These are phyloP conservation scores for Claviceps africana DNA, from an alignment of 2,329 filamentous ascomycete species.

Conservation along the genomic window DNA sequence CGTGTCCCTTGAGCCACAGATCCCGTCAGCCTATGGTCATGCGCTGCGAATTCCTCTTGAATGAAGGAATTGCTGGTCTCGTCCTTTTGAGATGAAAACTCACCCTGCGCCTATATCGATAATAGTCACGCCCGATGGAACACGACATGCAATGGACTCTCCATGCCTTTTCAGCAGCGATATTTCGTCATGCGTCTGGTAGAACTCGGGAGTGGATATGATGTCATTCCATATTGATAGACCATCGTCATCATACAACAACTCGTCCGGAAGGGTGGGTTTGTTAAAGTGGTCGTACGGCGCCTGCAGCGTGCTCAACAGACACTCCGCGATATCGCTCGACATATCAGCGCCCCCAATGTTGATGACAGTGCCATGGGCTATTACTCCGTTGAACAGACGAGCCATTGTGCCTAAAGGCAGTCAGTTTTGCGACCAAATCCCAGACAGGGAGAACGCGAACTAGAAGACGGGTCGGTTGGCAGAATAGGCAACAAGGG, in stretches of 20 bases:
- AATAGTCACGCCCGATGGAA: conserved; percentile 19
- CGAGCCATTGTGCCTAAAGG: neutral
- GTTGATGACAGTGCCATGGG: conserved; percentile 22
- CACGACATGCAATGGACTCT: conserved; percentile 17
- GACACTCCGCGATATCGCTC: conserved; percentile 13
- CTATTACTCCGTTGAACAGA: neutral
- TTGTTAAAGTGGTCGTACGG: conserved; percentile 12
- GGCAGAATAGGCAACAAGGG: neutral
- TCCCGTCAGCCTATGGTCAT: neutral
- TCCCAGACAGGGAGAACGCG: neutral
- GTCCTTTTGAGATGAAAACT: conserved; percentile 9
- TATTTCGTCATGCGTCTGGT: conserved; percentile 28
- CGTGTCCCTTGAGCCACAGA: conserved; percentile 20
- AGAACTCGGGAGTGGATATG: conserved; percentile 25
- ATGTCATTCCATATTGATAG: conserved; percentile 27
- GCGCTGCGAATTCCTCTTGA: neutral
- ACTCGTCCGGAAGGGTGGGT: conserved; percentile 24
- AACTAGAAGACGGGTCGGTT: neutral
- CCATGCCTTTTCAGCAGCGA: conserved; percentile 22
- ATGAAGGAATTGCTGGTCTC: neutral
- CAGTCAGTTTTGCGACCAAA: neutral
- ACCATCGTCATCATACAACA: conserved; percentile 25
- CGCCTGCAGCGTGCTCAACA: conserved; percentile 14
- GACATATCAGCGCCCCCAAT: conserved; percentile 25
- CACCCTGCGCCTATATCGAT: conserved; percentile 29